phyloP scores from a whole-genome alignment of 345 rosid species.

The Triadica sebifera region DNA sequence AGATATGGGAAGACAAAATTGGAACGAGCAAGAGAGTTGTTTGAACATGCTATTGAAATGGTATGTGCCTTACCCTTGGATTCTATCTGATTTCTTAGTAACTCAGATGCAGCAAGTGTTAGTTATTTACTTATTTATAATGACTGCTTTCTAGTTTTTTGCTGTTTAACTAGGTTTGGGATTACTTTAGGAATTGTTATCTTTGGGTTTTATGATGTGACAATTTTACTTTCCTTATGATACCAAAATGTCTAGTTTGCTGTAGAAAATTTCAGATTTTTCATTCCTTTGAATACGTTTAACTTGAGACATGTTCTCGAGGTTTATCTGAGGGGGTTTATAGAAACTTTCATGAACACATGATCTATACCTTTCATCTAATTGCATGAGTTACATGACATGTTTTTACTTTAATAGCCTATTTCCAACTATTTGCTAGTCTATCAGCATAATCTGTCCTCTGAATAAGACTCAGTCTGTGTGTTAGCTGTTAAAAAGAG shows the following conservation, averaged over 20 bases:
- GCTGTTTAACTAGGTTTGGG: neutral
- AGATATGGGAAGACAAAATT: slow-evolving; percentile 86
- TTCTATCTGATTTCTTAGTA: slow-evolving; percentile 1
- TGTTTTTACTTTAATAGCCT: neutral
- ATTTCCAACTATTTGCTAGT: neutral
- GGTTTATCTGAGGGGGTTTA: neutral
- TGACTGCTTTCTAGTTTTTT: neutral
- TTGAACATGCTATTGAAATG: slow-evolving; percentile 86
- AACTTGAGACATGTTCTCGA: neutral
- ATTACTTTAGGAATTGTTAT: neutral
- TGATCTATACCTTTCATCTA: neutral
- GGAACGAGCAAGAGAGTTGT: slow-evolving; percentile 92
- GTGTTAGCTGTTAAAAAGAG: neutral
- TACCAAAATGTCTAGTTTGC: neutral
- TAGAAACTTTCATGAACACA: neutral
- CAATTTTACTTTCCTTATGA: neutral
- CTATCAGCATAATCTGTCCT: neutral
- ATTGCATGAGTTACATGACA: neutral
- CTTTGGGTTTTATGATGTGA: neutral
- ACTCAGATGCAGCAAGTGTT: neutral
- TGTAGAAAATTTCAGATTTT: neutral
- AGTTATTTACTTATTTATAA: neutral
- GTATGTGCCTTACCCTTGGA: slow-evolving; percentile 36
- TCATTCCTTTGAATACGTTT: neutral
- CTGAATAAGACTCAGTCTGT: neutral